A percentile compares a stretch with the other conserved stretches of the same genome.
phyloP scores from a whole-genome alignment of 352 stramenopile genomes.

The Phytopythium kandeliae region DNA sequence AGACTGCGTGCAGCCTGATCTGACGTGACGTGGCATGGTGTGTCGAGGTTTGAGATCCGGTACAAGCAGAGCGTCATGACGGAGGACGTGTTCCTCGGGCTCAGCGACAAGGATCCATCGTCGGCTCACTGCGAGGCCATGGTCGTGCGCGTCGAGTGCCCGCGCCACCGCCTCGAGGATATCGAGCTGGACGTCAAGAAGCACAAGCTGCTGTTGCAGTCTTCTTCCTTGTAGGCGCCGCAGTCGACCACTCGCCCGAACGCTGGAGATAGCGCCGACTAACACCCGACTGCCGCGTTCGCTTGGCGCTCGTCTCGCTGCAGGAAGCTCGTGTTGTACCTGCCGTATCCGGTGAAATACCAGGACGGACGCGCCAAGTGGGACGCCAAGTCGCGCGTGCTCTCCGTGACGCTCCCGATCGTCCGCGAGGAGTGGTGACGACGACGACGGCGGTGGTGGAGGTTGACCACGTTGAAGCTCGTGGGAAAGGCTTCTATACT shows the following conservation, averaged over 20 bases:
- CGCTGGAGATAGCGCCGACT: too few species aligned
- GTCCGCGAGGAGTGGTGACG: slow-evolving; percentile 67
- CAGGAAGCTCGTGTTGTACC: slow-evolving; percentile 62
- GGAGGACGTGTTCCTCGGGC: slow-evolving; percentile 77
- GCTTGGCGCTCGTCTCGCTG: not conserved
- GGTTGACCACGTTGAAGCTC: not conserved
- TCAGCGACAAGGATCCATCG: slow-evolving; percentile 82
- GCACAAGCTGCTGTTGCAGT: slow-evolving; percentile 70
- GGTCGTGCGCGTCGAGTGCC: slow-evolving; percentile 70
- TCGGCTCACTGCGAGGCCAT: slow-evolving; percentile 75
- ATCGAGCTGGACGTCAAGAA: slow-evolving; percentile 79
- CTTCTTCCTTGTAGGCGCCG: slow-evolving; percentile 42
- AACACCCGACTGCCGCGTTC: too few species aligned
- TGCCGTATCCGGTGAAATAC: slow-evolving; percentile 70
- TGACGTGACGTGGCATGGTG: not conserved
- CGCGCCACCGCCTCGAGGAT: slow-evolving; percentile 53
- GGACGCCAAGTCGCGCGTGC: slow-evolving; percentile 38
- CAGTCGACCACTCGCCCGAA: not conserved
- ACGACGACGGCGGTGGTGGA: too few species aligned
- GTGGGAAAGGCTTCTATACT: too few species aligned
- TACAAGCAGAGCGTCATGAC: slow-evolving; percentile 87
- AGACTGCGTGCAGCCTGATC: not conserved
- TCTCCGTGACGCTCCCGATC: slow-evolving; percentile 68
- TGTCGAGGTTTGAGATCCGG: slow-evolving; percentile 65
- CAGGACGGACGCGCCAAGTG: slow-evolving; percentile 71